These are phyloP conservation scores for Hanseniaspora lachancei DNA, from an alignment of 805 yeast genomes.

Conservation along the genomic window DNA sequence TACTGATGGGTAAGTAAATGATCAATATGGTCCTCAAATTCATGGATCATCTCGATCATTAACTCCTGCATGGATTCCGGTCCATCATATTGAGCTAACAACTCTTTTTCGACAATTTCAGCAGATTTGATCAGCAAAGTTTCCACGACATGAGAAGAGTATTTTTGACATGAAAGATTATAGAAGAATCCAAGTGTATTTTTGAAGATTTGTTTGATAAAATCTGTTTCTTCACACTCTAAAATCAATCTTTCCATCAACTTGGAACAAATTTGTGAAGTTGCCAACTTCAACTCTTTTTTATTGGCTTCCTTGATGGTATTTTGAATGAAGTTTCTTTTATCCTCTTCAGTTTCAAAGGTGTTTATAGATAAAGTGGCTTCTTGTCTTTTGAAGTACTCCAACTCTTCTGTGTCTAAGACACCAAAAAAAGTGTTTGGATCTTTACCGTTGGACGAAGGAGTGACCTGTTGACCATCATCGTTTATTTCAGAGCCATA, in stretches of 20 bases:
- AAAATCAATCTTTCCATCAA: constrained; percentile 76
- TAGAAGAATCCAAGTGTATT: constrained; percentile 63
- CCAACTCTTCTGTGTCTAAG: constrained; percentile 70
- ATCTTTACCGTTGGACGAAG: constrained; percentile 13
- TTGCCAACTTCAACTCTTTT: constrained; percentile 79
- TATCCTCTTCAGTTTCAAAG: constrained; percentile 59
- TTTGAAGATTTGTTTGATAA: constrained; percentile 44
- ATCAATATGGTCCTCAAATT: constrained; percentile 45
- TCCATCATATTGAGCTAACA: constrained; percentile 32
- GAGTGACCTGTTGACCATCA: constrained; percentile 9
- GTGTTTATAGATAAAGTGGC: constrained; percentile 70
- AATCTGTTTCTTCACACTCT: constrained; percentile 48
- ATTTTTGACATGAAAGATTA: constrained; percentile 72
- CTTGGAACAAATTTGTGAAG: constrained; percentile 90
- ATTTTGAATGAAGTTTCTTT: constrained; percentile 55
- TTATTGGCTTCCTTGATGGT: constrained; percentile 78
- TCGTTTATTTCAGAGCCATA: constrained; percentile 17
- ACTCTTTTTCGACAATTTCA: constrained; percentile 59
- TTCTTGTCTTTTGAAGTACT: constrained; percentile 88
- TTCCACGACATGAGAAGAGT: constrained; percentile 87
- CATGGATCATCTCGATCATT: constrained; percentile 52
- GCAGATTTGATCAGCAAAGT: constrained; percentile 68
- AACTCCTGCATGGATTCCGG: constrained; percentile 51
- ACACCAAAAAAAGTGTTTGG: constrained; percentile 66
- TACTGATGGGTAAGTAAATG: constrained; percentile 62